Conservation (phyloP, 2,329 filamentous ascomycete species). For the Alternaria rosae region DNA sequence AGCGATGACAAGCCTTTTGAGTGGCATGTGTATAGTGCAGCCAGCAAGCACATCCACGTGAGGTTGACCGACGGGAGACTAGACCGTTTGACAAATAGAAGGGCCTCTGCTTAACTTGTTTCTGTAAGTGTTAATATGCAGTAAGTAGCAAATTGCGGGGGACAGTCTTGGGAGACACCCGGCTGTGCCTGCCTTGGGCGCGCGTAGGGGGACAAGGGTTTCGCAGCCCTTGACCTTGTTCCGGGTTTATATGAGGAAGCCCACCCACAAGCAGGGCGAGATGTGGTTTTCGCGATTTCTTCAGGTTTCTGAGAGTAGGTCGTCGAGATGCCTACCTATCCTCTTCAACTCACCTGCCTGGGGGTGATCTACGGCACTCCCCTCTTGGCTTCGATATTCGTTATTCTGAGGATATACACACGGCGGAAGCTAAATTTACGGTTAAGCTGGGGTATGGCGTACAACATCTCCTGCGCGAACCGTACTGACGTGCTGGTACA, state of each 20-base stretch:
- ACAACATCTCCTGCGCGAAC: constrained; percentile 5
- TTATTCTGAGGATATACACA: constrained; percentile 47
- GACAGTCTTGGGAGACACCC: constrained; percentile 14
- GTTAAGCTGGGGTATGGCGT: constrained; percentile 45
- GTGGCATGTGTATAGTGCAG: constrained; percentile 14
- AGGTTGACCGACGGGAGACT: constrained; percentile 18
- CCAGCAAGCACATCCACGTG: constrained; percentile 22
- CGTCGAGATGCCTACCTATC: constrained; percentile 48
- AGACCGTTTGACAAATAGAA: constrained; percentile 22
- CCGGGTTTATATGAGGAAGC: constrained; percentile 38
- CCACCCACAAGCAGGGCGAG: constrained; percentile 36
- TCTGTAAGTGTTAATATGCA: constrained; percentile 28
- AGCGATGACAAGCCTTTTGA: constrained; percentile 1
- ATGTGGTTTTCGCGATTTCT: constrained; percentile 40
- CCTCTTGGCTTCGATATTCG: constrained; percentile 43
- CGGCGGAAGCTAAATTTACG: constrained; percentile 47
- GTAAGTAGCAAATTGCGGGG: constrained; percentile 24
- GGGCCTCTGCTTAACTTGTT: constrained; percentile 22
- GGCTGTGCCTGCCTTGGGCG: constrained; percentile 21
- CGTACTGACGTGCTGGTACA: constrained; percentile 27
- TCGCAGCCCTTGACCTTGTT: constrained; percentile 15
- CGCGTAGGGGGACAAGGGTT: constrained; percentile 21
- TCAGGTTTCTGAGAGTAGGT: constrained; percentile 29
- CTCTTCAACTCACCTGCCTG: constrained; percentile 49
- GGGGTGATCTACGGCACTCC: constrained; percentile 48